Conservation (phyloP, 2,329 filamentous ascomycete genomes). For the Ilyonectria robusta region DNA sequence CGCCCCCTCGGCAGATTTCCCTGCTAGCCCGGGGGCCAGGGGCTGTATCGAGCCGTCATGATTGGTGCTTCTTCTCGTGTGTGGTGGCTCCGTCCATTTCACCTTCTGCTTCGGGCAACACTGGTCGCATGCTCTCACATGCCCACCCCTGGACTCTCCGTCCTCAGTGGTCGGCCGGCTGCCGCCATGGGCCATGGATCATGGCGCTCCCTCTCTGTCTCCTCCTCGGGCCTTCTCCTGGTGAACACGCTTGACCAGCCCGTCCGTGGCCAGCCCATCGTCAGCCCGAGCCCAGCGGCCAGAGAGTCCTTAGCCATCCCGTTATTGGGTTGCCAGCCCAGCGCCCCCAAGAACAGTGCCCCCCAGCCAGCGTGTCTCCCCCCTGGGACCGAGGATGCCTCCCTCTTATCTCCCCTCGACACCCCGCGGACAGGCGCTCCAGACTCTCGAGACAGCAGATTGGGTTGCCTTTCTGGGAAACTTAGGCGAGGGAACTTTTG, state of each 20-base stretch:
- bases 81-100: slow-evolving; percentile 51
- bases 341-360: background rate
- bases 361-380: slow-evolving; percentile 18
- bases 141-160: slow-evolving; percentile 44
- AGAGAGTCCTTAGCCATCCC: slow-evolving; percentile 3
- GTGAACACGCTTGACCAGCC: slow-evolving; percentile 19
- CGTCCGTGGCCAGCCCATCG: background rate
- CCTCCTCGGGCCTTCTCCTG: slow-evolving; percentile 46
- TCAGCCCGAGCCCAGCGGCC: background rate
- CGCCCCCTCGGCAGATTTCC: slow-evolving; percentile 46
- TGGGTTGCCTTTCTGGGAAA: slow-evolving; percentile 55
- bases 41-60: slow-evolving; percentile 47
- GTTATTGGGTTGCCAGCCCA: slow-evolving; percentile 11
- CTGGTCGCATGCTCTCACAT: slow-evolving; percentile 52
- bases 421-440: slow-evolving; percentile 42
- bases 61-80: slow-evolving; percentile 50
- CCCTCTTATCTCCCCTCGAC: slow-evolving; percentile 47
- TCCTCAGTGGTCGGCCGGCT: slow-evolving; percentile 46
- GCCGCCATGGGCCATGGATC: slow-evolving; percentile 34
- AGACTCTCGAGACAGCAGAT: slow-evolving; percentile 49
- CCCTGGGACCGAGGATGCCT: slow-evolving; percentile 35
- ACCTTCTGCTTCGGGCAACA: slow-evolving; percentile 55
- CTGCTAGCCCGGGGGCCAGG: slow-evolving; percentile 40
- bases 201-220: slow-evolving; percentile 39
- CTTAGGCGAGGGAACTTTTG: slow-evolving; percentile 59